Percentiles rank a stretch among this genome's conserved stretches.
These are phyloP conservation scores for Pythium myriotylum DNA, from an alignment of 352 stramenopile species.

Conservation along the genomic window DNA sequence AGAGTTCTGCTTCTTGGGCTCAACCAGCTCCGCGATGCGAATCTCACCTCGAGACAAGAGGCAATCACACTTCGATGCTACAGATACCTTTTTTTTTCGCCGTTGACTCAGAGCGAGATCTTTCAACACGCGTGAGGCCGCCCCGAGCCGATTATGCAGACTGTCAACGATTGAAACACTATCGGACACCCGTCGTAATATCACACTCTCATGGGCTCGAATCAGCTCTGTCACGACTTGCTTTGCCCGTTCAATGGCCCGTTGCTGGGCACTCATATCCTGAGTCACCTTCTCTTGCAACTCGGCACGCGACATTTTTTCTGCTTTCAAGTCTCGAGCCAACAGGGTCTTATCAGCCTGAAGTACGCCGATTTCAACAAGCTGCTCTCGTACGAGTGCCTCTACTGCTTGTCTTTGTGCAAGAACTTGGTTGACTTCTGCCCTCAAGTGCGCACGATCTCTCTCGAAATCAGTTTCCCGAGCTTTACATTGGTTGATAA, in stretches of 20 bases:
- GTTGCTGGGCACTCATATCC: neutral
- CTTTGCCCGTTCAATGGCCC: neutral
- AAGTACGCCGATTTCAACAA: slow-evolving; percentile 12
- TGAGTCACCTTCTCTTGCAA: neutral
- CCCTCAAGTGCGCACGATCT: neutral
- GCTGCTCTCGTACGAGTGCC: neutral
- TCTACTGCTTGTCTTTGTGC: neutral
- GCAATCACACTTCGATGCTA: no score
- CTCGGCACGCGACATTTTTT: neutral
- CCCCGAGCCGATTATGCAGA: no score
- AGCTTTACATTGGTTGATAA: neutral
- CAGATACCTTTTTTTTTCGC: no score
- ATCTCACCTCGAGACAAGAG: no score
- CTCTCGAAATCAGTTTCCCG: neutral
- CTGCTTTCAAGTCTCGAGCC: neutral
- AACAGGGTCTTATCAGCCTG: slow-evolving; percentile 2
- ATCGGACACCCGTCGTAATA: no score
- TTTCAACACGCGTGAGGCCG: no score
- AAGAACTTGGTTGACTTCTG: neutral
- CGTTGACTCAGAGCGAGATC: no score
- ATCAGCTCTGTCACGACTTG: no score
- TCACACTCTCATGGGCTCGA: no score
- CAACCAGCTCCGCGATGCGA: no score
- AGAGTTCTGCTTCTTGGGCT: no score
- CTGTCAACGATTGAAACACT: no score